Evolutionary conservation across 371 early-diverging fungal species (phyloP), one percentile per base, ranked within the genome.

Genomic region (Apophysomyces sp.): DNA sequence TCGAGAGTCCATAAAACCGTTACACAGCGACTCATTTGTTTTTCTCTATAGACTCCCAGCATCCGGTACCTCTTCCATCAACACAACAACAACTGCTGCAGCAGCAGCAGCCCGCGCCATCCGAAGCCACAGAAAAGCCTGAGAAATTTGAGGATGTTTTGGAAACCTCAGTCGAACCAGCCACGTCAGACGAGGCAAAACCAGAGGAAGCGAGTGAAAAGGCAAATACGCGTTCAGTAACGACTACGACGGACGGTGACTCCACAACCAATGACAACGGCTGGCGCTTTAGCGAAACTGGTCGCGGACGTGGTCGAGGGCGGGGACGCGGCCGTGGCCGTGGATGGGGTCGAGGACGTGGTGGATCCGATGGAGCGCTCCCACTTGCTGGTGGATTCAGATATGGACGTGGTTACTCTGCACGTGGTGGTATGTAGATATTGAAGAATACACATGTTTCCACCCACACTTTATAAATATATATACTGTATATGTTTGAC

Each of bases 301-400:
- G 63, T 44, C 53, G 67, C 21, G 65, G 67, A 37, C 39, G 61
- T 16, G 31, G 40, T 39, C 44, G 59, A 21, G 29, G 71, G 27
- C 65, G 68, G 8, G 41, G 61, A n/a, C 41, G 61, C 32, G 36
- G 34, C 13, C 37, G 62, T 60, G 63, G 65, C 8, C 52, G 67
- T n/a, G 68, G 72, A 12, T 52, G 72, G 55, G 71, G 71, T 24
- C 28, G 56, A 61, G 56, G 64, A 11, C 34, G 41, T 30, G 57
- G 64, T 26, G 36, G 59, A 18, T 27, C 58, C 21, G 57, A 59
- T 26, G 36, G 59, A 18, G n/a, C 58, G 18, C 18, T 56, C 13
- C 16, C 15, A 18, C 21, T 36, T 15, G 26, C 9, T 13, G 24
- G 8, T 28, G 55, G 57, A 13, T 55, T 9, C 37, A 21, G 60